A percentile compares a stretch with the other conserved stretches of the same genome.
These are phyloP conservation scores for Acacia concinna DNA, from an alignment of 331 rosid genomes.

Conservation along the genomic window DNA sequence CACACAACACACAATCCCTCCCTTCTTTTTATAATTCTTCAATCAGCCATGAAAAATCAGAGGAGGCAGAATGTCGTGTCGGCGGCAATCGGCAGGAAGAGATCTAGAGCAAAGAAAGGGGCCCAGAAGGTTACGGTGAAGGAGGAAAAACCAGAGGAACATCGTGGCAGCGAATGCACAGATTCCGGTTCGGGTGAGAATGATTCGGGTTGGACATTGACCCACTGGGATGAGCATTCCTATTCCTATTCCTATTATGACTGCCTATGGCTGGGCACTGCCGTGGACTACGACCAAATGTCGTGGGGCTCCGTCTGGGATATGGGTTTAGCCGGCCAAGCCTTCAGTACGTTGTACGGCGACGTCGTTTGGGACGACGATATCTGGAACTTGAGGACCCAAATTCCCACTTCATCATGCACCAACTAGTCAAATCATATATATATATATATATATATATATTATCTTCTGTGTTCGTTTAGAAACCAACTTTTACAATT, in stretches of 20 bases:
- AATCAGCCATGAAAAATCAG: neutral
- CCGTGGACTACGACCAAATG: neutral
- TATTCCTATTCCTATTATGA: too few relatives aligned
- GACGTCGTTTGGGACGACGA: neutral
- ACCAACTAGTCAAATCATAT: neutral
- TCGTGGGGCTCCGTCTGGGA: slow-evolving; percentile 3
- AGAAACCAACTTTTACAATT: neutral
- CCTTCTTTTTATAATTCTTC: neutral
- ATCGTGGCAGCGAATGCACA: neutral
- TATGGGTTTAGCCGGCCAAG: neutral
- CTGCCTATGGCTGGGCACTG: neutral
- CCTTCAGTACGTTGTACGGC: neutral
- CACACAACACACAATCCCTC: neutral
- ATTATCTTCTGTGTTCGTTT: neutral
- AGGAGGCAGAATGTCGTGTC: neutral
- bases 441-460: neutral
- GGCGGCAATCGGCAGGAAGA: neutral
- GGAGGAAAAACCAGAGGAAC: neutral
- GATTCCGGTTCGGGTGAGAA: neutral
- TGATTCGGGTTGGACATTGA: neutral
- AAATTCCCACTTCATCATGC: neutral
- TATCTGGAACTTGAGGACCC: slow-evolving; percentile 5
- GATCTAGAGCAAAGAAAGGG: neutral
- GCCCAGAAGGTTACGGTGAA: neutral
- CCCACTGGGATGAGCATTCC: neutral